Base-by-base conservation (phyloP, 768 basidiomycete species). In the Suillus discolor region DNA sequence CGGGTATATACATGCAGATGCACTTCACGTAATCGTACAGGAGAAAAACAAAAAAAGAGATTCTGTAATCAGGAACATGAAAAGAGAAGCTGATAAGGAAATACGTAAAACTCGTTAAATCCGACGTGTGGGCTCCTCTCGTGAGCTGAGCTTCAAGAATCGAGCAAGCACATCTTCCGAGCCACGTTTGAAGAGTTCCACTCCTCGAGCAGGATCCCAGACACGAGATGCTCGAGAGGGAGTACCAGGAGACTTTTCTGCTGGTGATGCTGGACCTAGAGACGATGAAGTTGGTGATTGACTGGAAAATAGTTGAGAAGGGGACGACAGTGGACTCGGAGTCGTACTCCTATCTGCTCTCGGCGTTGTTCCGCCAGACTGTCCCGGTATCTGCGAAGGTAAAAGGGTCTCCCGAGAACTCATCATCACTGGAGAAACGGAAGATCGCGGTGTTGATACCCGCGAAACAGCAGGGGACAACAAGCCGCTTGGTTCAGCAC, bases 131-230 rank as follows among this genome's bases (percentile, higher is more conserved):
- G 87, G 86, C 34, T 87, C 84, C 65, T 89, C 89, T 83, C 86
- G 89, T 57, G 89, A 85, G 25, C 89, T 87, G 85, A 90, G 89
- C 72, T 86, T 90, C 79, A 95, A 79, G 77, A 96, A 95, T 57
- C 91, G 82, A 12, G 91, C 87, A 36, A 96, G 81, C 31, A 95
- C 93, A 71, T 96, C 91, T 75, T 96, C 94, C 2, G 93, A 94
- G 16, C 90, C 90, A 61, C 86, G 87, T 76, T 94, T 96, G 79
- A 96, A 94, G 47, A 91, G 71, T 66, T 96, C 94, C 3, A 96
- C 88, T 53, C 89, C 90, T 25, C 94, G 88, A 12, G 89, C 88
- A 20, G 94, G 94, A 73, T 96, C 94, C 88, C 91, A 97, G 6
- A 91, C 89, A 25, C 93, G 84, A 3, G 83, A 85, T 25, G 83